Evolutionary conservation across 371 early-diverging fungal genomes (phyloP).

Genomic region (Mortierella sp.): DNA sequence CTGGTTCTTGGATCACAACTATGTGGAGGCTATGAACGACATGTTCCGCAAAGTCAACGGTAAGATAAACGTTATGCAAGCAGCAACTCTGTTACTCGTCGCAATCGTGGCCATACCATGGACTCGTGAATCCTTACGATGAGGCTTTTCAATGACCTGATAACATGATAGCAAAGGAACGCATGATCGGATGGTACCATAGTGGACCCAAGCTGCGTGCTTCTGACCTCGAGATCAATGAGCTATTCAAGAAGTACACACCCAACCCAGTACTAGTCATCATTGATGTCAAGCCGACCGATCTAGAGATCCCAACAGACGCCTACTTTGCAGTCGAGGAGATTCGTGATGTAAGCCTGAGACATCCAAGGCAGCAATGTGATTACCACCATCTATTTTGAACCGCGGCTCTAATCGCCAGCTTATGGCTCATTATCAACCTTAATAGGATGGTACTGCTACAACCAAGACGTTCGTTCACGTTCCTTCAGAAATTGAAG

Average conservation of each 20-base stretch:
- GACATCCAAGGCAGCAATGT: neutral
- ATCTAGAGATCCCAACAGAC: constrained; percentile 93
- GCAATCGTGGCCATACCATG: no score
- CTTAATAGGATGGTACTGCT: constrained; percentile 89
- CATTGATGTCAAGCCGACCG: constrained; percentile 94
- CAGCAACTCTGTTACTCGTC: no score
- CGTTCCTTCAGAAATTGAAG: constrained; percentile 95
- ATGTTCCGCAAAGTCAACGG: constrained; percentile 99
- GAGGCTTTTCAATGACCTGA: neutral
- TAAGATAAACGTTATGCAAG: constrained; percentile 53
- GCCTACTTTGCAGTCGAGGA: constrained; percentile 96
- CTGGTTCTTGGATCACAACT: constrained; percentile 99
- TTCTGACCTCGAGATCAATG: constrained; percentile 99
- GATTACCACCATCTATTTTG: no score
- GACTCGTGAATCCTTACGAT: neutral
- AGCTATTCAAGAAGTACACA: constrained; percentile 94
- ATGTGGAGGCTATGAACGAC: constrained; percentile 98
- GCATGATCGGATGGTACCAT: constrained; percentile 99
- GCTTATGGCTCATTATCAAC: neutral
- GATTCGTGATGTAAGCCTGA: constrained; percentile 80
- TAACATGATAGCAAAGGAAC: constrained; percentile 87
- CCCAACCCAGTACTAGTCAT: constrained; percentile 96
- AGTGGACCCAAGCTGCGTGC: constrained; percentile 97
- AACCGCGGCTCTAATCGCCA: no score
- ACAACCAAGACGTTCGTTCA: constrained; percentile 96